Percentiles rank a stretch among this genome's conserved stretches.
phyloP scores from a whole-genome alignment of 495 filamentous ascomycete species.

The Tetracladium marchalianum region DNA sequence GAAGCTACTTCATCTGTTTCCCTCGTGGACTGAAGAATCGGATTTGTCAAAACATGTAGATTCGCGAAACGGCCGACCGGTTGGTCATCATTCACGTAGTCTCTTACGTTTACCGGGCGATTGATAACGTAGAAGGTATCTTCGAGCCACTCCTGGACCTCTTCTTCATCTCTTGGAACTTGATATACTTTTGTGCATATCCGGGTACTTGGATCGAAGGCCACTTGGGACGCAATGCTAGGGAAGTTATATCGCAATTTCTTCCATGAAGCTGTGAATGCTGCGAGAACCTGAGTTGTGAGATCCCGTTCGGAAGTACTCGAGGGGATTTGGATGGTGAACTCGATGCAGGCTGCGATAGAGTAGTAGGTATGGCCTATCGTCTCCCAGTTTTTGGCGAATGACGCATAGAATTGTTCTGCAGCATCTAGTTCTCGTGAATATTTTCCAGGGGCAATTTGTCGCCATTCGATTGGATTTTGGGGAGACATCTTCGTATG shows the following conservation, averaged over 20 bases:
- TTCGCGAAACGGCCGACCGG: conserved; percentile 27
- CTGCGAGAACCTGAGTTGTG: conserved; percentile 14
- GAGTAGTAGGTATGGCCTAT: conserved; percentile 31
- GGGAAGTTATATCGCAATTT: conserved; percentile 32
- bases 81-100: conserved; percentile 34
- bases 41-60: conserved; percentile 26
- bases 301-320: neutral
- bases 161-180: conserved; percentile 7
- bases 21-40: neutral
- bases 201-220: conserved; percentile 16
- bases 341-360: conserved; percentile 23
- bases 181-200: conserved; percentile 32
- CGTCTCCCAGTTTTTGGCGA: conserved; percentile 27
- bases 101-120: conserved; percentile 19
- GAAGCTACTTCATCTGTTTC: neutral
- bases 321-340: conserved; percentile 5
- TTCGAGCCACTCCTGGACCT: conserved; percentile 25
- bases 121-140: conserved; percentile 26
- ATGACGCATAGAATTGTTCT: conserved; percentile 31
- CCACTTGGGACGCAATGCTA: conserved; percentile 30
- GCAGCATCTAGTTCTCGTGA: conserved; percentile 35
- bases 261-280: conserved; percentile 31
- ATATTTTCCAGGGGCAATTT: conserved; percentile 21
- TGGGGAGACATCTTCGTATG: too few relatives aligned
- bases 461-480: conserved; percentile 5